Conservation (phyloP, 2,329 filamentous ascomycete species). For the Fusarium drepaniforme region DNA sequence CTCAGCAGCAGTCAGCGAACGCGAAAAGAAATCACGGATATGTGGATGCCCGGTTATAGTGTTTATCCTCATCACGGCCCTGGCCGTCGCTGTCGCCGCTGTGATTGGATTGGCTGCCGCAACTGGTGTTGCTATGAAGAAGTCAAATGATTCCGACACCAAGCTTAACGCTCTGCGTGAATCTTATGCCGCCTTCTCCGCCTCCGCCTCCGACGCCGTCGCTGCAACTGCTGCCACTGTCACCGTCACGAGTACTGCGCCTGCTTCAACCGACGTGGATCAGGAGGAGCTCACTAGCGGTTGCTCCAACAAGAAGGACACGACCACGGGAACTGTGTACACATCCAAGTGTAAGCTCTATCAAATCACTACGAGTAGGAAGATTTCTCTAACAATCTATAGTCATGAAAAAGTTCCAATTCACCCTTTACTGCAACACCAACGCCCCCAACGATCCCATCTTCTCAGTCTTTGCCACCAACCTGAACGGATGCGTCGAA, state of each 20-base stretch:
- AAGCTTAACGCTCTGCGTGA: constrained; percentile 40
- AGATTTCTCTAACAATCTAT: not conserved
- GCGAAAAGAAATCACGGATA: not conserved
- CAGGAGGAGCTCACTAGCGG: constrained; percentile 51
- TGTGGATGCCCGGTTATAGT: constrained; percentile 51
- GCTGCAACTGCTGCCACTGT: not conserved
- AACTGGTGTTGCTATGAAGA: constrained; percentile 55
- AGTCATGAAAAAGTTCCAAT: constrained; percentile 52
- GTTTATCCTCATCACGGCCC: constrained; percentile 52
- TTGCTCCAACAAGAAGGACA: constrained; percentile 52
- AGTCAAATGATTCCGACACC: constrained; percentile 52
- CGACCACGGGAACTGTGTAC: constrained; percentile 46
- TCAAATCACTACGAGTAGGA: too few species aligned
- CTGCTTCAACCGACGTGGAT: not conserved
- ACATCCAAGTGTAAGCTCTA: constrained; percentile 14
- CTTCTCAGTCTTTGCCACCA: constrained; percentile 56
- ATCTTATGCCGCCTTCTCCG: constrained; percentile 9
- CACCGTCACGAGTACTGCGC: not conserved
- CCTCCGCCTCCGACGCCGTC: not conserved
- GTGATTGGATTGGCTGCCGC: constrained; percentile 60
- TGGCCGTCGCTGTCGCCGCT: constrained; percentile 53
- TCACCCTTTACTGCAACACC: constrained; percentile 58
- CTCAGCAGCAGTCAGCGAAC: not conserved
- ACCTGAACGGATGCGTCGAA: constrained; percentile 61
- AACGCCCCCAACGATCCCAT: constrained; percentile 54